Evolutionary conservation across 2,329 filamentous ascomycete species (phyloP), one percentile per base, ranked within the genome.

Genomic region (Fusarium protoensiforme): DNA sequence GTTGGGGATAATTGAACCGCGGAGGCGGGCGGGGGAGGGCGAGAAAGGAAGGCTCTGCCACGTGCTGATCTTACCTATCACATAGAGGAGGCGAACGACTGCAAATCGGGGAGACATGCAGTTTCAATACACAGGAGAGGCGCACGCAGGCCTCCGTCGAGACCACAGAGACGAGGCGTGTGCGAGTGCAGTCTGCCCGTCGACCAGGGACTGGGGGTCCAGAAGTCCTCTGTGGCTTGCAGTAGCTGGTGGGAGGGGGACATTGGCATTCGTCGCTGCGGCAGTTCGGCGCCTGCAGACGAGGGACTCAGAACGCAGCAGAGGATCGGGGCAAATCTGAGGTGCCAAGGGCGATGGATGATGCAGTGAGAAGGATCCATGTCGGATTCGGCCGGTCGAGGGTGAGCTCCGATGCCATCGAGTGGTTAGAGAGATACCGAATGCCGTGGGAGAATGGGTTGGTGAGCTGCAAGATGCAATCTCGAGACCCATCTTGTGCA

Each of bases 191-290:
- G 35, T 43, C 27, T 56, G 56, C 39, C 48, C 46, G 22, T 36
- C 54, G 39, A 46, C 71, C 48, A 64, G 71, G 71, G 71, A 72
- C 71, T 33, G 53, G 39, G 13, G 48, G 38, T 43, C 46, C 22
- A 61, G 48, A 61, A 48, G 59, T 58, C 46, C 67, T 64, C 48
- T 35, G 71, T 77, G 75, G 75, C 75, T 77, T 77, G 71, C 75
- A 76, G 70, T 71, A 76, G 71, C 51, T 64, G 60, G 60, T 58
- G 65, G 58, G 59, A 53, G 61, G 43, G 41, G 60, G 56, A 57
- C 39, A 60, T 20, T 51, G 35, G 38, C 41, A 66, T 61, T 64
- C 24, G 54, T 64, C n/a, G 43, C 39, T 64, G 66, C 56, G 38
- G 59, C n/a, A 63, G 59, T 69, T 62, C 29, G 65, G 43, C 39